These are phyloP conservation scores for Ophiostoma quercus DNA, from an alignment of 2,329 filamentous ascomycete species.

Conservation along the genomic window DNA sequence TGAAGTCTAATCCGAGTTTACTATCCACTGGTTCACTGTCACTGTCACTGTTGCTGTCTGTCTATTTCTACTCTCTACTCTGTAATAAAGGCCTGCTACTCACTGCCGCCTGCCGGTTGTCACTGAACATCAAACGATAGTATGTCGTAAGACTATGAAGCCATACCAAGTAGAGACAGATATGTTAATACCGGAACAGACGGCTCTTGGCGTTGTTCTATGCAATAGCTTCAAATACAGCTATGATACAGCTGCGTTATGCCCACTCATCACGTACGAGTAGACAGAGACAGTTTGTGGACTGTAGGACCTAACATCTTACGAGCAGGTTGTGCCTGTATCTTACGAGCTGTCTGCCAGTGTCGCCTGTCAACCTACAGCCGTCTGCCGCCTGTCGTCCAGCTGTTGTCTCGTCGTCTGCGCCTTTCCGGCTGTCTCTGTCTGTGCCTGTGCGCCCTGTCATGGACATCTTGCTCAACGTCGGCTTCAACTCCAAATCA, in stretches of 20 bases:
- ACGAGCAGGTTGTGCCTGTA: neutral
- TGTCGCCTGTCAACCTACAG: neutral
- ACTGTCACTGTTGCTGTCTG: too few species aligned
- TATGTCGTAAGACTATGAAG: neutral
- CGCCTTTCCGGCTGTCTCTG: neutral
- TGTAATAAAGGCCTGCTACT: neutral
- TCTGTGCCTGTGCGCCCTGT: neutral
- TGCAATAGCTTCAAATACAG: too few species aligned
- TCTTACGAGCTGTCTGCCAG: too few species aligned
- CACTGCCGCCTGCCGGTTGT: neutral
- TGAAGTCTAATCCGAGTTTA: neutral
- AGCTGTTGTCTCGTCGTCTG: neutral
- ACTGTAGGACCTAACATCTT: neutral
- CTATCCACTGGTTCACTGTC: neutral
- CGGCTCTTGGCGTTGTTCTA: neutral
- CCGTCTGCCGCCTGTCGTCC: neutral
- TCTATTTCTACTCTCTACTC: too few species aligned
- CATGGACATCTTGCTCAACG: slow-evolving; percentile 1
- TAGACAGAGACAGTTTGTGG: neutral
- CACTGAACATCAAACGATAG: neutral
- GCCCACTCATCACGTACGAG: neutral
- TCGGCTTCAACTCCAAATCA: neutral
- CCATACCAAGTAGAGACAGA: neutral
- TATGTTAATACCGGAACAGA: neutral
- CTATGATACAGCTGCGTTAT: neutral